Percentiles rank a stretch among this genome's conserved stretches.
These are phyloP conservation scores for Postia placenta DNA, from an alignment of 768 basidiomycete species.

Conservation along the genomic window DNA sequence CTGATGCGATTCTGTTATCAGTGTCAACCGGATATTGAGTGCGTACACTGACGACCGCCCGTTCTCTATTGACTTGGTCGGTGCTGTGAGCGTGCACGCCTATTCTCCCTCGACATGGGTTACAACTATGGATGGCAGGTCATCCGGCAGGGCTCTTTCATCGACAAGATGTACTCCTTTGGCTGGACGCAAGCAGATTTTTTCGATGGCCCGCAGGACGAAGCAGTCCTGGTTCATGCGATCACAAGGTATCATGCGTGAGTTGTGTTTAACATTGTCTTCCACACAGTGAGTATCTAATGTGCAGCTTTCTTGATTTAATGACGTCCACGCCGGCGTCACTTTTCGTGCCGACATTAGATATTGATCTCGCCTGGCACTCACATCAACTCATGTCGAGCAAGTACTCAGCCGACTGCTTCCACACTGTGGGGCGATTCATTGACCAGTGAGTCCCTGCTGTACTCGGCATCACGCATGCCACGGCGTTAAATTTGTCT, in stretches of 20 bases:
- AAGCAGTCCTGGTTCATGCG: slow-evolving; percentile 40
- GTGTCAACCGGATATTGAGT: slow-evolving; percentile 32
- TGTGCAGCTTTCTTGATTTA: slow-evolving; percentile 47
- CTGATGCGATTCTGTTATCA: too few relatives aligned
- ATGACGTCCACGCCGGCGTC: slow-evolving; percentile 36
- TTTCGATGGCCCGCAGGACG: slow-evolving; percentile 34
- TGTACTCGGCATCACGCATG: neutral
- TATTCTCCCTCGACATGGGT: neutral
- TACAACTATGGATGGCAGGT: slow-evolving; percentile 28
- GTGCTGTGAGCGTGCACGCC: slow-evolving; percentile 36
- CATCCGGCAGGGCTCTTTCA: slow-evolving; percentile 51
- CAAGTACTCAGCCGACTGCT: slow-evolving; percentile 41
- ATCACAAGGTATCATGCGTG: slow-evolving; percentile 57
- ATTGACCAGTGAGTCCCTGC: slow-evolving; percentile 48
- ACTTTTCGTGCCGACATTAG: slow-evolving; percentile 56
- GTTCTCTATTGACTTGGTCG: slow-evolving; percentile 52
- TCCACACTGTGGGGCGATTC: slow-evolving; percentile 34
- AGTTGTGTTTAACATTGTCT: slow-evolving; percentile 10
- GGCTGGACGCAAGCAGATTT: slow-evolving; percentile 42
- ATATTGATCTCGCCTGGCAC: slow-evolving; percentile 74
- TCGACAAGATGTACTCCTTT: slow-evolving; percentile 45
- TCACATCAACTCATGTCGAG: slow-evolving; percentile 55
- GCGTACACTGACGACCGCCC: slow-evolving; percentile 47
- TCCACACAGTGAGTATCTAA: too few relatives aligned
- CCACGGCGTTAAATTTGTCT: neutral